Evolutionary conservation across 2,329 filamentous ascomycete genomes (phyloP).

Genomic region (Fusarium sp.): DNA sequence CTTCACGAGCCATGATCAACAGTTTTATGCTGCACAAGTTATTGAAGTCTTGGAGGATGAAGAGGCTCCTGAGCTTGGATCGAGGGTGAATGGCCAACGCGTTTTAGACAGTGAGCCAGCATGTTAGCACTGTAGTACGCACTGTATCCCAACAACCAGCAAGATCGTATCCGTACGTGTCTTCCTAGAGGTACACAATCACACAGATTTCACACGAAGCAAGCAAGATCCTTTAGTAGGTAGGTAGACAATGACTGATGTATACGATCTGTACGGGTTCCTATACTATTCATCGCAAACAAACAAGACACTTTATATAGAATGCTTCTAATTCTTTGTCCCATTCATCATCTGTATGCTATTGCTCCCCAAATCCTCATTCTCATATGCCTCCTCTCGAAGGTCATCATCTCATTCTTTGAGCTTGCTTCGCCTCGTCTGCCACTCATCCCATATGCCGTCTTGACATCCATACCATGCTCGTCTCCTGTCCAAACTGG

Average conservation of each 20-base stretch:
- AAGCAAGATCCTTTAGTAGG: too few relatives aligned
- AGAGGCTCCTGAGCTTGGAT: slow-evolving; percentile 18
- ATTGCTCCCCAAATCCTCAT: slow-evolving; percentile 38
- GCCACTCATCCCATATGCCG: slow-evolving; percentile 16
- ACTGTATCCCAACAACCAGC: slow-evolving; percentile 16
- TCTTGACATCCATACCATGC: slow-evolving; percentile 21
- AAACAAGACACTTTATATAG: background rate
- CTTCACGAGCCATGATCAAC: slow-evolving; percentile 40
- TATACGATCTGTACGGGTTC: background rate
- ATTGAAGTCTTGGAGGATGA: background rate
- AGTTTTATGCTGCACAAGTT: background rate
- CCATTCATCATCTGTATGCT: slow-evolving; percentile 43
- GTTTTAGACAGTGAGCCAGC: slow-evolving; percentile 30
- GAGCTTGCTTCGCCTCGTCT: slow-evolving; percentile 3
- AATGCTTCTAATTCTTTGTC: slow-evolving; percentile 35
- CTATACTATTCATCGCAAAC: background rate
- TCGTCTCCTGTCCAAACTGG: slow-evolving; percentile 13
- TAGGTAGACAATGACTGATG: background rate
- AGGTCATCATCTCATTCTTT: slow-evolving; percentile 29
- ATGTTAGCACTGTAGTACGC: slow-evolving; percentile 28
- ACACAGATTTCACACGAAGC: background rate
- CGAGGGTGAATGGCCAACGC: slow-evolving; percentile 28
- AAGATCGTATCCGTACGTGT: background rate
- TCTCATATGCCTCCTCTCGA: slow-evolving; percentile 37
- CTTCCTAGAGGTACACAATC: background rate